Conservation (phyloP, 805 yeast genomes). For the Candida germanica region DNA sequence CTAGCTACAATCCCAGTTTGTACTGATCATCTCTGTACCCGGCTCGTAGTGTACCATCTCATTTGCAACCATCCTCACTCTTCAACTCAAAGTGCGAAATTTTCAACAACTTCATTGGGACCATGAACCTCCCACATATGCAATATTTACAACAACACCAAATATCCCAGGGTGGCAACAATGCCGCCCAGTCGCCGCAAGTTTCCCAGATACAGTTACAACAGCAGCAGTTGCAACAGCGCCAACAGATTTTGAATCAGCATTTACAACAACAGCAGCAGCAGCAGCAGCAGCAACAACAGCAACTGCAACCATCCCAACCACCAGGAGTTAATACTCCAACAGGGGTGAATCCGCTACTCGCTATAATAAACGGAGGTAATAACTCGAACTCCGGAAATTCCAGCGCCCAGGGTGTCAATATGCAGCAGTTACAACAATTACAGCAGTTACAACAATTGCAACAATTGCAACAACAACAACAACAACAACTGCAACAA, state of each 20-base stretch:
- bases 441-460: conserved; percentile 19
- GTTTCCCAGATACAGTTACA: conserved; percentile 30
- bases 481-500: conserved; percentile 18
- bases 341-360: conserved; percentile 28
- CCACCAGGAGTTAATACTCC: conserved; percentile 13
- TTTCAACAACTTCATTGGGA: conserved; percentile 1
- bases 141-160: conserved; percentile 38
- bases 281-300: conserved; percentile 24
- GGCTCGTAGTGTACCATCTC: too few species aligned
- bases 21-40: too few species aligned
- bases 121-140: conserved; percentile 42
- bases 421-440: conserved; percentile 26
- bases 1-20: too few species aligned
- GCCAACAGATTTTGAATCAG: conserved; percentile 24
- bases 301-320: conserved; percentile 21
- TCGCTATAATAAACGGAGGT: conserved; percentile 34
- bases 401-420: conserved; percentile 25
- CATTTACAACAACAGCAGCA: conserved; percentile 19
- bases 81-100: neutral
- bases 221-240: conserved; percentile 24
- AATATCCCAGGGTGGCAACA: conserved; percentile 19
- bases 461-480: conserved; percentile 13
- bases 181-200: conserved; percentile 31
- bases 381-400: conserved; percentile 12
- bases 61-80: too few species aligned